Percentiles rank a stretch among this genome's conserved stretches.
phyloP scores from a whole-genome alignment of 345 rosid genomes.

The Excoecaria agallocha region DNA sequence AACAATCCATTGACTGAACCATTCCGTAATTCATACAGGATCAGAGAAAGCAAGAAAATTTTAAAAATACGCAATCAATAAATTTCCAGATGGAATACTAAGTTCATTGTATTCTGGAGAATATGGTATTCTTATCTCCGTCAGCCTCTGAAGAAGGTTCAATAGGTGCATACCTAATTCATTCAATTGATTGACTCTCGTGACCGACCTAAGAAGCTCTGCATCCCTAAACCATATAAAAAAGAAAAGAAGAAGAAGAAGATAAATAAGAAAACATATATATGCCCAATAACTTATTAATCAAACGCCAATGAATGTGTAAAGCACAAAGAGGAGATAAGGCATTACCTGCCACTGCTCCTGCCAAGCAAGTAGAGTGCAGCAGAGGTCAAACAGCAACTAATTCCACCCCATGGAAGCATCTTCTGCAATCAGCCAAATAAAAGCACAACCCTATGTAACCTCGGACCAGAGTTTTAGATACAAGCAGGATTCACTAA shows the following conservation, averaged over 20 bases:
- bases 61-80: neutral
- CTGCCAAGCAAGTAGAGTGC: constrained; percentile 88
- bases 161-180: constrained; percentile 58
- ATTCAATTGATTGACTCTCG: constrained; percentile 74
- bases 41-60: neutral
- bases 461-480: constrained; percentile 6
- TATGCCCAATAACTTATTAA: neutral
- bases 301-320: neutral
- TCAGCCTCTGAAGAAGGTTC: neutral
- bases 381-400: constrained; percentile 87
- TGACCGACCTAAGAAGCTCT: constrained; percentile 66
- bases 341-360: constrained; percentile 73
- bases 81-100: neutral
- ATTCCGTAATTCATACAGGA: neutral
- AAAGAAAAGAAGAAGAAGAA: neutral
- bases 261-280: neutral
- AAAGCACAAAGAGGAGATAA: neutral
- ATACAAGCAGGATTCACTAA: no score
- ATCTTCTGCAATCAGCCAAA: constrained; percentile 23
- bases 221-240: constrained; percentile 54
- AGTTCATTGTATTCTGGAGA: neutral
- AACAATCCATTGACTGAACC: neutral
- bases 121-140: neutral
- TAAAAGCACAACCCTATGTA: neutral
- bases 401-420: constrained; percentile 90